Evolutionary conservation across 208 protist genomes (phyloP), one percentile per base, ranked within the genome.

Genomic region (Leishmania gerbilli): DNA sequence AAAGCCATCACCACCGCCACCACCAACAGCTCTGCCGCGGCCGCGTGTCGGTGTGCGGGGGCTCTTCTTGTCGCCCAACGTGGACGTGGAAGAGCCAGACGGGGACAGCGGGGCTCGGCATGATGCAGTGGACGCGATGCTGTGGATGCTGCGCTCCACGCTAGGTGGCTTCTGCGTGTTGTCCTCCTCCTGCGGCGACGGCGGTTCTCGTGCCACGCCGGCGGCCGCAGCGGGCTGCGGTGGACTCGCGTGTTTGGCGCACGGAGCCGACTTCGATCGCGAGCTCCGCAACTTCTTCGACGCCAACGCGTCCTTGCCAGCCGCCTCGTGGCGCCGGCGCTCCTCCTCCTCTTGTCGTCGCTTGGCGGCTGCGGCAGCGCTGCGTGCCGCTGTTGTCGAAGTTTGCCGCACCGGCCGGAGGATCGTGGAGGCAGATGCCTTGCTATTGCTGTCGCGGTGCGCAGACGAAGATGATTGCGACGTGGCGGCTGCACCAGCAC

Each of bases 91-190:
- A 47, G 21, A 31, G 31, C 19, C 74, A 27, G 56, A 67, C 21
- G 27, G 21, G 19, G 74, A 68, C 19, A 27, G 51, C 42, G 31
- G 58, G 21, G 67, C 9, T 13, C 45, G 21, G 9, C 17, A 64
- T 6, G 82, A 82, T 3, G 67, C 47, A 3, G 82, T 81, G 27
- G 82, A 80, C 1, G 67, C 51, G 60, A 75, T 60, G 74, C 82
- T 85, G 74, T 68, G 51, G 24, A 55, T 68, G 78, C 65, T 76
- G 8, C 74, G 55, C 21, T 81, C 77, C 3, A 69, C 24, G 60
- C 78, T 85, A 6, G 71, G 9, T 47, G 82, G 82, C 74, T 85
- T 85, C 55, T 85, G 82, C 47, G 82, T 85, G 72, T 51, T 71
- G 9, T 85, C 82, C 13, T 85, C 82, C 31, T 79, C 74, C 31